Base-by-base conservation (phyloP, 768 basidiomycete genomes). In the Trametes elegans region DNA sequence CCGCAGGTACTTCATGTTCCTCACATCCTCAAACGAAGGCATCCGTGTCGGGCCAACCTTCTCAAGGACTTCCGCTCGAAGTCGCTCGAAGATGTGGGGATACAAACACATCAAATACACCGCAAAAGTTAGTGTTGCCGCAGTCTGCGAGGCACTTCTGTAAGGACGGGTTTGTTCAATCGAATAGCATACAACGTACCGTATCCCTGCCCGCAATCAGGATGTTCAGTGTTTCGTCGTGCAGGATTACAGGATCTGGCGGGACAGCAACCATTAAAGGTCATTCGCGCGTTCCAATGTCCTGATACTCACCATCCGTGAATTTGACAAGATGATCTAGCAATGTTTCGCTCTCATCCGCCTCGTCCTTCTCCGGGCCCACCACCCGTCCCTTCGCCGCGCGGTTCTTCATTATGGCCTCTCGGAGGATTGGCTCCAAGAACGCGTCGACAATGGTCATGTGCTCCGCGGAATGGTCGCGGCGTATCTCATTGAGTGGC, bases 361-460 rank as follows among this genome's bases (percentile, higher is more conserved):
- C 44, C 9, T 60, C 45, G n/a, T 65, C 53, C 24, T 44, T 28
- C 18, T 35, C 47, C 7, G 11, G 53, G 7, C 23, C 23, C 11
- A 21, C 21, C 14, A 55, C 53, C 32, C 55, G 49, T 28, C 47
- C 50, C 11, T 41, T 56, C 18, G 38, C 36, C 13, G 26, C 39
- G 3, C 35, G 54, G 19, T 54, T 49, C 38, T 55, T 59, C 27
- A 28, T 23, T 7, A 59, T 41, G 5, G 55, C 76, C 29, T 66
- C 68, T 43, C 68, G 57, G 27, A 77, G 48, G 41, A 78, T 75
- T 1, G 75, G 76, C 14, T 73, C 65, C n/a, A 77, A 58, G 48
- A 71, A 73, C 18, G 58, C 61, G 45, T 76, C 59, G 9, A 80
- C 73, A 0, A 74, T 65, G 26, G 66, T 57, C 72, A 78, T 78